phyloP scores from a whole-genome alignment of 2,329 filamentous ascomycete species.

The Cercospora berteroae region DNA sequence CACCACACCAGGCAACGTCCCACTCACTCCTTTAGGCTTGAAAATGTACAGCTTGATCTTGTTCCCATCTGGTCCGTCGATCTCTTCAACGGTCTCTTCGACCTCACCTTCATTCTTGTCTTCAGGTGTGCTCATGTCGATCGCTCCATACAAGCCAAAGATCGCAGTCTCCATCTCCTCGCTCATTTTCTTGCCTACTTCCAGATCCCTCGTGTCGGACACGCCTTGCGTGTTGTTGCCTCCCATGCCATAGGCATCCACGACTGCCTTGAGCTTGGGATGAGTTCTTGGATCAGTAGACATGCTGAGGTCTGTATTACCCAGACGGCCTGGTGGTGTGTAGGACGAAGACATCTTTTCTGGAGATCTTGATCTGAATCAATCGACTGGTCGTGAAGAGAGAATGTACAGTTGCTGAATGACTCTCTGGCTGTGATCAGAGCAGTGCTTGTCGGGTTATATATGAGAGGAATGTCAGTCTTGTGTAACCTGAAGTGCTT shows the following conservation, averaged over 20 bases:
- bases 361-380: neutral
- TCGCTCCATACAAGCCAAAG: neutral
- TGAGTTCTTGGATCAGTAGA: constrained; percentile 27
- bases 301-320: constrained; percentile 22
- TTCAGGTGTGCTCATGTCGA: constrained; percentile 13
- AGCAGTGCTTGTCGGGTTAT: neutral
- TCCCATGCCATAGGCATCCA: constrained; percentile 10
- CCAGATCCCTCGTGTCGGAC: neutral
- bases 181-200: neutral
- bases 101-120: constrained; percentile 21
- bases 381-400: neutral
- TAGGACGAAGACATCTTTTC: constrained; percentile 4
- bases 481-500: neutral
- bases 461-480: neutral
- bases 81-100: constrained; percentile 7
- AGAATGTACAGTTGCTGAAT: neutral
- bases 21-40: constrained; percentile 12
- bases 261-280: constrained; percentile 20
- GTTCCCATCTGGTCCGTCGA: constrained; percentile 25
- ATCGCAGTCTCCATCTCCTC: constrained; percentile 1
- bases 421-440: neutral
- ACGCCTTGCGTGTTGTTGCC: constrained; percentile 5
- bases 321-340: constrained; percentile 29
- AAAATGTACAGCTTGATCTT: constrained; percentile 26
- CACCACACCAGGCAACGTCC: constrained; percentile 24